Evolutionary conservation across 2,329 filamentous ascomycete genomes (phyloP), one percentile per base, ranked within the genome.

Genomic region (Colletotrichum liriopes): DNA sequence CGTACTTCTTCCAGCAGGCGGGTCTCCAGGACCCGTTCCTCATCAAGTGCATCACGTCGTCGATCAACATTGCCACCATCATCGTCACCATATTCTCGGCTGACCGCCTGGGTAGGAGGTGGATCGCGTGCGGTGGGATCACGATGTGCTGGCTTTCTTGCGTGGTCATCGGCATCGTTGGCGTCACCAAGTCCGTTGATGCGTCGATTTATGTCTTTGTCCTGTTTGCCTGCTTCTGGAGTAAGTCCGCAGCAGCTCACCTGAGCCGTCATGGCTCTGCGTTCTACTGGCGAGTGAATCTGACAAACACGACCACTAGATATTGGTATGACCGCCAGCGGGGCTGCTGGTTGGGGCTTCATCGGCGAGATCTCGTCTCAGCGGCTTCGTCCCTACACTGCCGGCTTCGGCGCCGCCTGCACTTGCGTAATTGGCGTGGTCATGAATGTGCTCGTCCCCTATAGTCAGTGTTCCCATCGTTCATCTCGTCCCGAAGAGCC

Each of bases 31-130:
- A 43, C 6, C 78, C 29, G 29, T 32, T 79, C 54, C 41, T 69
- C 9, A 72, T 76, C 26, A 78, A 74, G 4, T 74, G 64, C 39
- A 77, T 76, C 60, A 76, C 72, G 0, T 74, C 74, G 1, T 66
- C 65, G 1, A 74, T 78, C 39, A 75, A 77, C 35, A 72, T 77
- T 26, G 68, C 67, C 58, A 69, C 73, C 5, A 67, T 67, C 2
- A 55, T 76, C 1, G 41, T 74, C 20, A 66, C 75, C 1, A 72
- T 76, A 20, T n/a, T 75, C 20, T n/a, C n/a, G 65, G 65, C 56
- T 39, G 75, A 76, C 63, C 55, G 54, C 0, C 41, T 74, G 14
- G 74, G 75, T 12, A 70, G 74, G 7, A 68, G 75, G 37, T 51
- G 43, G 7, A 74, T 76, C 5, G 74, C 73, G 0, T 76, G 73